phyloP scores from a whole-genome alignment of 192 early-diverging fungal species.

The Coemansia sp. region DNA sequence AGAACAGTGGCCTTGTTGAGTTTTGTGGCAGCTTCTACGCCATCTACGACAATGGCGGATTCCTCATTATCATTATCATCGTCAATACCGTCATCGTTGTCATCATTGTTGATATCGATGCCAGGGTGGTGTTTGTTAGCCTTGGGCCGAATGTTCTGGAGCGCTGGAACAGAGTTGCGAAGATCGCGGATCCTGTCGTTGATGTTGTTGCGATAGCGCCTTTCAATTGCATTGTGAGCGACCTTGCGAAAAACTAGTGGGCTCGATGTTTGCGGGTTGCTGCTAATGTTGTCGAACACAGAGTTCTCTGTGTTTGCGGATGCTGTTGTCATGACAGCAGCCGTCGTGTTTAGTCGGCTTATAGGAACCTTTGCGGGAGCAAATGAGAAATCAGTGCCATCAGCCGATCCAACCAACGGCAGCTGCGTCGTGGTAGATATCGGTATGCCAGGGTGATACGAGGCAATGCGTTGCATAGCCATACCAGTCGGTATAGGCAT shows the following conservation, averaged over 20 bases:
- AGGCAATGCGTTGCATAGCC: constrained; percentile 42
- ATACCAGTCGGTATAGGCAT: constrained; percentile 27
- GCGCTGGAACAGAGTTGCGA: constrained; percentile 80
- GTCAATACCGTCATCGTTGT: constrained; percentile 54
- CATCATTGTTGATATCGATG: constrained; percentile 36
- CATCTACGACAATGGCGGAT: constrained; percentile 65
- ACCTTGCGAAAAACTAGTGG: constrained; percentile 71
- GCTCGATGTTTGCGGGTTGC: not conserved
- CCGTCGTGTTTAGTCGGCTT: constrained; percentile 13
- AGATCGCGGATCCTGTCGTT: constrained; percentile 92
- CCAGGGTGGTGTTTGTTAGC: constrained; percentile 32
- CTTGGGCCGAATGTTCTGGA: constrained; percentile 56
- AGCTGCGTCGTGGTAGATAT: not conserved
- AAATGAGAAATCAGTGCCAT: not conserved
- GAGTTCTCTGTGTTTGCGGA: not conserved
- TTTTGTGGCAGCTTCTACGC: constrained; percentile 80
- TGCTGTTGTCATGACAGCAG: constrained; percentile 1
- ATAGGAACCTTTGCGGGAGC: constrained; percentile 14
- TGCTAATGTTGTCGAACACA: not conserved
- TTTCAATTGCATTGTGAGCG: constrained; percentile 94
- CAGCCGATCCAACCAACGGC: not conserved
- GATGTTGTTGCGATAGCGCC: constrained; percentile 94
- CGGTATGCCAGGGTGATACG: constrained; percentile 27
- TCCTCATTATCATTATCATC: constrained; percentile 33
- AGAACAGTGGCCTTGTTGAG: constrained; percentile 95